Percentiles rank a stretch among this genome's conserved stretches.
These are phyloP conservation scores for Casaregolazyma suthepensis DNA, from an alignment of 1,139 yeast species.

Conservation along the genomic window DNA sequence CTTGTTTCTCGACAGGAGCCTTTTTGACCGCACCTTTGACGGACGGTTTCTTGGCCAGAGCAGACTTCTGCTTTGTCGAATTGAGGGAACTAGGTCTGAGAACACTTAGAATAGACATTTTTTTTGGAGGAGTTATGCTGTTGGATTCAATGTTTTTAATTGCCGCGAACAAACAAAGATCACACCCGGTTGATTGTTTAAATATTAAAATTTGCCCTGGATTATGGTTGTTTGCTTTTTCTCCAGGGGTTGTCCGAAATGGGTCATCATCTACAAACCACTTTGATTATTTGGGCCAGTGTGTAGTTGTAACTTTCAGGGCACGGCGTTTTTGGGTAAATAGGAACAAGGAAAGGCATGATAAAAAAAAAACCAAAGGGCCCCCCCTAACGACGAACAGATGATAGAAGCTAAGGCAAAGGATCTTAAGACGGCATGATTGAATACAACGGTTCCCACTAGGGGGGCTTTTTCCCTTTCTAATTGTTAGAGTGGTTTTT, in stretches of 20 bases:
- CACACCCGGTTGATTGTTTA: background rate
- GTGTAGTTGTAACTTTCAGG: background rate
- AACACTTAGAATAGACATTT: conserved; percentile 7
- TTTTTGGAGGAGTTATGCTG: background rate
- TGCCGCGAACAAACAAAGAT: background rate
- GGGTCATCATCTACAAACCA: background rate
- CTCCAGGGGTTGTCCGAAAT: background rate
- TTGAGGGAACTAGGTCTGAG: background rate
- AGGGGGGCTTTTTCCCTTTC: too few species aligned
- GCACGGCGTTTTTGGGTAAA: background rate
- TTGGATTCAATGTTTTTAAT: too few species aligned
- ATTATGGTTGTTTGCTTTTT: background rate
- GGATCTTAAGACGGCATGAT: background rate
- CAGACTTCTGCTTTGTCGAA: background rate
- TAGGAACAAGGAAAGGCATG: background rate
- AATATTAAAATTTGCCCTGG: background rate
- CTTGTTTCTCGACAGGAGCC: too few species aligned
- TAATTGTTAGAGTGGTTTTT: background rate
- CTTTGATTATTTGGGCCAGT: background rate
- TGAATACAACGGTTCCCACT: too few species aligned
- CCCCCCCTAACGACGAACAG: too few species aligned
- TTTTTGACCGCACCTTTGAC: background rate
- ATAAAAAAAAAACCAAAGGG: background rate
- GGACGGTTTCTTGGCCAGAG: background rate
- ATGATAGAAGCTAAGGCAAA: background rate